Percentiles rank a stretch among this genome's conserved stretches.
Evolutionary conservation across 768 basidiomycete species (phyloP).

Genomic region (Tephrocybe rancida): DNA sequence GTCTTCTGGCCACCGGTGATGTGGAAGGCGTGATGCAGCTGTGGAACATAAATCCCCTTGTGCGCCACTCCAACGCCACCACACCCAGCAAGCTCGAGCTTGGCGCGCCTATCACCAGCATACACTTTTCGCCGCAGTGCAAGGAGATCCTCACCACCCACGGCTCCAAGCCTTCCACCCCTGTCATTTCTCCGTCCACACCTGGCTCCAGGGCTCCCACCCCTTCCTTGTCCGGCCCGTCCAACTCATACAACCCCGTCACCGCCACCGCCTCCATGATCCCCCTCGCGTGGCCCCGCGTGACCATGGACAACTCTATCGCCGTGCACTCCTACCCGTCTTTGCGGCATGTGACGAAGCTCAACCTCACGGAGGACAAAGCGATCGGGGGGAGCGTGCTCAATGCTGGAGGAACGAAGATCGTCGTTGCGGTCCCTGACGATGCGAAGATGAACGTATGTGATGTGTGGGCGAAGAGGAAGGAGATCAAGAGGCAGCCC

Average conservation of each 20-base stretch:
- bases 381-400: conserved; percentile 62
- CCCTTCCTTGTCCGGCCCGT: background rate
- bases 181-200: background rate
- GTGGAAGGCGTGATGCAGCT: conserved; percentile 54
- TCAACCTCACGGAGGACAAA: conserved; percentile 37
- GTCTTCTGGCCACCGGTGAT: conserved; percentile 79
- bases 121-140: conserved; percentile 77
- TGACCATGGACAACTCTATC: conserved; percentile 32
- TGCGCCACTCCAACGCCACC: conserved; percentile 45
- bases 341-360: conserved; percentile 53
- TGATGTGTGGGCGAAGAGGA: conserved; percentile 55
- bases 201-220: background rate
- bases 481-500: conserved; percentile 33
- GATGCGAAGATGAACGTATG: conserved; percentile 71
- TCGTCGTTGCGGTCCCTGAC: conserved; percentile 61
- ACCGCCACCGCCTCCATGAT: background rate
- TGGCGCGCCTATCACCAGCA: conserved; percentile 63
- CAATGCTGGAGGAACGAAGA: conserved; percentile 52
- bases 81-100: conserved; percentile 48
- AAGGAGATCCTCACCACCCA: conserved; percentile 89
- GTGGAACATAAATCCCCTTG: conserved; percentile 52
- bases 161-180: conserved; percentile 32
- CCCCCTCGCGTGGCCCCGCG: background rate
- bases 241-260: background rate
- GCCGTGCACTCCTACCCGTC: conserved; percentile 63